Base-by-base conservation (phyloP, 805 yeast genomes). In the Metschnikowia similis region DNA sequence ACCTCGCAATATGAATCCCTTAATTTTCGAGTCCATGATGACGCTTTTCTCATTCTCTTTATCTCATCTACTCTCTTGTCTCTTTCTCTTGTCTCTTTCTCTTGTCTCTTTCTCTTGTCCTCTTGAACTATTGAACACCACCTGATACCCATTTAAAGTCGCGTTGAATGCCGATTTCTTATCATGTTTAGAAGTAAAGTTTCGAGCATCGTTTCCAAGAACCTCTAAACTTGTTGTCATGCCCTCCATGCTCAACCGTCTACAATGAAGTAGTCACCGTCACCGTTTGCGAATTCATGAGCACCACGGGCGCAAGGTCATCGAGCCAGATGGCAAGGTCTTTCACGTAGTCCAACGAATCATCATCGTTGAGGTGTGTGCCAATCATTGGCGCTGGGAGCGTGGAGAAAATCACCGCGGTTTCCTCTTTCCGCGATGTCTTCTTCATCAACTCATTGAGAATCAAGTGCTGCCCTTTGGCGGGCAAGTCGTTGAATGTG, bases 181-280 rank as follows among this genome's bases (percentile, higher is more conserved):
- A 3, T 21, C 21, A 21, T 21, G 21, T 4, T 21, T 21, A 21
- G 21, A 21, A n/a, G n/a, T n/a, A n/a, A n/a, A n/a, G n/a, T n/a
- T n/a, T n/a, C n/a, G n/a, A n/a, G n/a, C n/a, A n/a, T n/a, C n/a
- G n/a, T n/a, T n/a, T n/a, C n/a, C n/a, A n/a, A n/a, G n/a, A n/a
- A n/a, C n/a, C n/a, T n/a, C 37, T 35, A 21, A 21, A 21, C 21
- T 21, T 1, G 21, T 5, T 5, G 21, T 21, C 21, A 21, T 21
- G 21, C 21, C 21, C 21, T 21, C 21, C 21, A 21, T 5, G 21
- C 21, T 21, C 21, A 21, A 21, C 21, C 13, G 9, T 29, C 35
- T 70, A 91, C 54, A 92, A 71, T 32, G 96, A 94, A 6, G 97
- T 91, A 0, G 99, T 92, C 2, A 92, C 99, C 0, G 99, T 94